A percentile compares a stretch with the other conserved stretches of the same genome.
Evolutionary conservation across 1,284 basidiomycete genomes (phyloP).

Genomic region (Sanghuangporus sanghuang): DNA sequence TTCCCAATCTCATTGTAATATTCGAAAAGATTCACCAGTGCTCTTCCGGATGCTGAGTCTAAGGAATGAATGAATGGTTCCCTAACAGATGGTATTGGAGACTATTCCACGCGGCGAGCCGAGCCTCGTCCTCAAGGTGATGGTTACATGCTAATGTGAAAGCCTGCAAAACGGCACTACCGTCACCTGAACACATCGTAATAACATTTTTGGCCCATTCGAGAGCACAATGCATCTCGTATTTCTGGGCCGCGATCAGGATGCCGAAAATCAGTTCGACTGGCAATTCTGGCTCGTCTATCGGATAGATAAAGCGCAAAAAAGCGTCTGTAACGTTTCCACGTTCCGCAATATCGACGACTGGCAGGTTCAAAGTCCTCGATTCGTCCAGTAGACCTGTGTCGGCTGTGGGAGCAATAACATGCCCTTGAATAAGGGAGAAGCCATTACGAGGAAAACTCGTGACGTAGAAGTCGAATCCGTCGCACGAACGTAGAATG

Average conservation of each 20-base stretch:
- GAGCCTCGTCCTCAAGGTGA: not conserved
- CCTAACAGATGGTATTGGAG: not conserved
- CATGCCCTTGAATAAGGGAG: conserved; percentile 39
- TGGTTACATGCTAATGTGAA: not conserved
- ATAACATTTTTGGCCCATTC: not conserved
- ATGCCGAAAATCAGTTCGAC: not conserved
- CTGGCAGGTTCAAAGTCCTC: conserved; percentile 26
- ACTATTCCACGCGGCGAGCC: not conserved
- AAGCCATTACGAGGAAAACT: conserved; percentile 39
- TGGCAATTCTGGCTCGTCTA: conserved; percentile 22
- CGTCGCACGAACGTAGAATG: conserved; percentile 41
- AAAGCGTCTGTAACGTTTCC: conserved; percentile 39
- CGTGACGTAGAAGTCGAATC: conserved; percentile 38
- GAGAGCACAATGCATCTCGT: not conserved
- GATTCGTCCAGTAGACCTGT: not conserved
- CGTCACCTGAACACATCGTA: not conserved
- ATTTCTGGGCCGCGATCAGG: not conserved
- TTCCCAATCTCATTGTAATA: not conserved
- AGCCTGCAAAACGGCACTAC: not conserved
- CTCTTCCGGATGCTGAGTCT: not conserved
- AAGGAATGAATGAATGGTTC: not conserved
- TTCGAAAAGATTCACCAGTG: not conserved
- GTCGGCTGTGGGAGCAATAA: conserved; percentile 19
- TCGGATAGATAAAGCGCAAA: conserved; percentile 45
- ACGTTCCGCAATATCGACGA: conserved; percentile 52